Base-by-base conservation (phyloP, 345 rosid species). In the Reutealis trisperma region DNA sequence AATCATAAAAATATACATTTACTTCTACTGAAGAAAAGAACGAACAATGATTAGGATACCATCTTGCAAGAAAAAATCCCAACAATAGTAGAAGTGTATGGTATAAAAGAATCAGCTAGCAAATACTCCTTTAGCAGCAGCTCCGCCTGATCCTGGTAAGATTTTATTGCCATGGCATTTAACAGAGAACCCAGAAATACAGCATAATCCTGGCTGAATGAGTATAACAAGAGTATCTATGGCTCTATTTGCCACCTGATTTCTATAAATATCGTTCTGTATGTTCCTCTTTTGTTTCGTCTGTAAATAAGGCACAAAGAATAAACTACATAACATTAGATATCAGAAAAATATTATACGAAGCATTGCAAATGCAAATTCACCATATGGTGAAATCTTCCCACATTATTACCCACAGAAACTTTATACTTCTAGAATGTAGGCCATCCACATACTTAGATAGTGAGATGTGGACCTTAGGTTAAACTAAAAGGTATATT, bases 141-240 rank as follows among this genome's bases (percentile, higher is more conserved):
- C 80, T 88, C 89, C 22, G 91, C 91, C 68, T 83, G 89, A 79
- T 73, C 82, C 55, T 84, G 88, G 79, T 88, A 89, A 63, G 91
- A 80, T 63, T 60, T 68, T 11, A 73, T 81, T 42, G 52, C 67
- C 80, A 32, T 41, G 30, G 65, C 62, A 37, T 72, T 76, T 42
- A 67, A 45, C 67, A 71, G 30, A 76, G 76, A 71, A 0, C 61
- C 79, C 45, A 64, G 58, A 70, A 74, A 30, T 64, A 71, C 21
- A 71, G 42, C 37, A 82, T 24, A 73, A 41, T 68, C 80, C 75
- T 52, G 2, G 16, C 62, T n/a, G 59, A 79, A 81, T 22, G 58
- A 67, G 61, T 51, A 68, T 34, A 58, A 16, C 34, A 55, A 74
- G n/a, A 67, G 19, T 54, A 47, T 27, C 30, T 27, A 27, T 27